A percentile compares a stretch with the other conserved stretches of the same genome.
phyloP scores from a whole-genome alignment of 2,329 filamentous ascomycete genomes.

The Ceratocystis ficicola region DNA sequence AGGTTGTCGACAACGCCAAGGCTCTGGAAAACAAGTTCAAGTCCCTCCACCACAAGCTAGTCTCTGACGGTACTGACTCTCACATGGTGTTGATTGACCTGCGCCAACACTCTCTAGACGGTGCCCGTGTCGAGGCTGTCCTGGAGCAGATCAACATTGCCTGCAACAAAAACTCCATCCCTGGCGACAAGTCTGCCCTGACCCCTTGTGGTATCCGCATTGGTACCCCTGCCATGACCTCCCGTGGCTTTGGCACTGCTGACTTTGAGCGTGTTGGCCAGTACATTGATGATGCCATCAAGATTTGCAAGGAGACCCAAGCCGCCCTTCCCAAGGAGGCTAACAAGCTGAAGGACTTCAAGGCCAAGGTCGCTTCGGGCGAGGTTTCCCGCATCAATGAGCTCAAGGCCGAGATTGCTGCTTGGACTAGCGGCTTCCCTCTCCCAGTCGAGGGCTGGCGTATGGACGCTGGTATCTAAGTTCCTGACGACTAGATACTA shows the following conservation, averaged over 20 bases:
- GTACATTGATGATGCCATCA: slow-evolving; percentile 84
- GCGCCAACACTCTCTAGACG: slow-evolving; percentile 74
- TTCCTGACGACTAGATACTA: background rate
- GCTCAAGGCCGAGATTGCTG: slow-evolving; percentile 77
- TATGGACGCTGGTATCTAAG: slow-evolving; percentile 46
- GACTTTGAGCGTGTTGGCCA: slow-evolving; percentile 83
- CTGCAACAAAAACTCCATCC: slow-evolving; percentile 99
- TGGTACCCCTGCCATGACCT: slow-evolving; percentile 94
- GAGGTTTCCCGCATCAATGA: slow-evolving; percentile 69
- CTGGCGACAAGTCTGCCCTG: slow-evolving; percentile 92
- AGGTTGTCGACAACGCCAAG: slow-evolving; percentile 88
- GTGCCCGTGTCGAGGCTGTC: slow-evolving; percentile 87
- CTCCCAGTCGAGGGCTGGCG: slow-evolving; percentile 72
- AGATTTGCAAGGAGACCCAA: slow-evolving; percentile 83
- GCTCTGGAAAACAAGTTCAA: slow-evolving; percentile 75
- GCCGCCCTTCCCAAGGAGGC: slow-evolving; percentile 77
- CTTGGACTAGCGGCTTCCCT: slow-evolving; percentile 82
- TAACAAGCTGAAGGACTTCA: slow-evolving; percentile 99
- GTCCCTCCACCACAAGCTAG: slow-evolving; percentile 82
- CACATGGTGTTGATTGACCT: slow-evolving; percentile 96
- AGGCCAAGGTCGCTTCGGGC: slow-evolving; percentile 72
- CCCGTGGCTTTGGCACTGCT: slow-evolving; percentile 78
- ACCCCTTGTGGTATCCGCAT: slow-evolving; percentile 92
- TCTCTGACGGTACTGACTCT: slow-evolving; percentile 90
- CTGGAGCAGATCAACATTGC: slow-evolving; percentile 98